Percentiles rank a stretch among this genome's conserved stretches.
phyloP scores from a whole-genome alignment of 352 stramenopile species.

The Phytophthora hybrid region DNA sequence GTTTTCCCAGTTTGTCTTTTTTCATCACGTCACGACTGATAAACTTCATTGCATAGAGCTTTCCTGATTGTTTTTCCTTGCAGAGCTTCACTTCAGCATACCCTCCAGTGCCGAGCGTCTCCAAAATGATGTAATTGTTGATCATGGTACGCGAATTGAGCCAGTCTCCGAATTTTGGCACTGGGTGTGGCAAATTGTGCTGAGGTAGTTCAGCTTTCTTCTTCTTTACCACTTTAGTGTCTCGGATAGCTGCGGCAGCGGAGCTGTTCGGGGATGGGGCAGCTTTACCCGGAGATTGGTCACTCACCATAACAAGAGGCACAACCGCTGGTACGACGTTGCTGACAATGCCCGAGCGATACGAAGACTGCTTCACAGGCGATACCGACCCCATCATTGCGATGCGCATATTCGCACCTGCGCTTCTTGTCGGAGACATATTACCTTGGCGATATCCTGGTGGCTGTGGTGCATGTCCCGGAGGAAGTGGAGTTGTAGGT shows the following conservation, averaged over 20 bases:
- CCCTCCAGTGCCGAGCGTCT: slow-evolving; percentile 84
- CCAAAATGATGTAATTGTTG: slow-evolving; percentile 95
- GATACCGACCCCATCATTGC: slow-evolving; percentile 31
- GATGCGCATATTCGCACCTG: slow-evolving; percentile 19
- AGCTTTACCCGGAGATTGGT: slow-evolving; percentile 24
- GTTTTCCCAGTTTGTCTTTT: slow-evolving; percentile 82
- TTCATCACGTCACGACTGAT: slow-evolving; percentile 91
- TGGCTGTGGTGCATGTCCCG: slow-evolving; percentile 36
- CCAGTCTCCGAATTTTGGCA: slow-evolving; percentile 85
- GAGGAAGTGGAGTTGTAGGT: slow-evolving; percentile 10
- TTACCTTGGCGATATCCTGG: slow-evolving; percentile 43
- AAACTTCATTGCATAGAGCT: slow-evolving; percentile 89
- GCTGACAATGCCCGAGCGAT: slow-evolving; percentile 60
- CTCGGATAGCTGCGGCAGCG: slow-evolving; percentile 52
- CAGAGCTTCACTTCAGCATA: slow-evolving; percentile 93
- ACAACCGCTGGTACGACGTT: slow-evolving; percentile 44
- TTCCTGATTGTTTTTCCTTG: slow-evolving; percentile 80
- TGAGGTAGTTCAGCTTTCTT: slow-evolving; percentile 82
- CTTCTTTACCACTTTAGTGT: slow-evolving; percentile 87
- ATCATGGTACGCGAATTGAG: slow-evolving; percentile 91
- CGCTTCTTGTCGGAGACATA: slow-evolving; percentile 54
- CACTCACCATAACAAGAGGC: slow-evolving; percentile 39
- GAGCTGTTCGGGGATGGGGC: slow-evolving; percentile 13
- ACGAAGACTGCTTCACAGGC: slow-evolving; percentile 54
- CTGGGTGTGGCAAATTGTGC: slow-evolving; percentile 77